Evolutionary conservation across 352 stramenopile genomes (phyloP).

Genomic region (Nothophytophthora sp.): DNA sequence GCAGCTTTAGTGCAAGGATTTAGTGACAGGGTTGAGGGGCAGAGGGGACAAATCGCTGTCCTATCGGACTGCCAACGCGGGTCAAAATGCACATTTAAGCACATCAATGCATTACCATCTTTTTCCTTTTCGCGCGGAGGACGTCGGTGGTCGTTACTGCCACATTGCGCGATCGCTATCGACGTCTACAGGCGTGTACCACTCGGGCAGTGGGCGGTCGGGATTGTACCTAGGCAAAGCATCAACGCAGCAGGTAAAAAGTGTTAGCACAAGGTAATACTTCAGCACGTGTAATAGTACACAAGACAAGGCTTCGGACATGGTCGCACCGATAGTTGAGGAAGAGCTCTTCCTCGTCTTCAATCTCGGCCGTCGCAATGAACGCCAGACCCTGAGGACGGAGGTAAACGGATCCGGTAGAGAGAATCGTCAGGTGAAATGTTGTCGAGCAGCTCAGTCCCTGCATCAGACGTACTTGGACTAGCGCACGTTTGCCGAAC

Average conservation of each 20-base stretch:
- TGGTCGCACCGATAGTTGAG: slow-evolving; percentile 72
- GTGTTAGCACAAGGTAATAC: too few species aligned
- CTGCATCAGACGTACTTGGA: slow-evolving; percentile 61
- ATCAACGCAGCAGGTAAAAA: too few species aligned
- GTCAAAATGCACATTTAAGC: slow-evolving; percentile 27
- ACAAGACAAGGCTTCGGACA: neutral
- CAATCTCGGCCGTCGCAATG: slow-evolving; percentile 77
- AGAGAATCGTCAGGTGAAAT: neutral
- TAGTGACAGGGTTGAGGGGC: too few species aligned
- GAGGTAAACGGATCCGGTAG: neutral
- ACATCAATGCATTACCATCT: slow-evolving; percentile 38
- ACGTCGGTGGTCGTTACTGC: slow-evolving; percentile 45
- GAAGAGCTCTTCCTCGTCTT: slow-evolving; percentile 80
- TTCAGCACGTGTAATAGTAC: too few species aligned
- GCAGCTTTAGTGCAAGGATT: neutral
- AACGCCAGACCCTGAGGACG: slow-evolving; percentile 61
- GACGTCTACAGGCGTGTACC: slow-evolving; percentile 82
- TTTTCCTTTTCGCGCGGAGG: slow-evolving; percentile 1
- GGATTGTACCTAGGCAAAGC: slow-evolving; percentile 69
- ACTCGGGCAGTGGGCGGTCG: slow-evolving; percentile 63
- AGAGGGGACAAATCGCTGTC: slow-evolving; percentile 2
- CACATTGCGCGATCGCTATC: slow-evolving; percentile 85
- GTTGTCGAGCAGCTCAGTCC: too few species aligned
- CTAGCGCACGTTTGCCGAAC: slow-evolving; percentile 82
- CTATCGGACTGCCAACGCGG: slow-evolving; percentile 9